These are phyloP conservation scores for Tripidium arundinaceum DNA, from an alignment of 202 grass and related monocot species.

Conservation along the genomic window DNA sequence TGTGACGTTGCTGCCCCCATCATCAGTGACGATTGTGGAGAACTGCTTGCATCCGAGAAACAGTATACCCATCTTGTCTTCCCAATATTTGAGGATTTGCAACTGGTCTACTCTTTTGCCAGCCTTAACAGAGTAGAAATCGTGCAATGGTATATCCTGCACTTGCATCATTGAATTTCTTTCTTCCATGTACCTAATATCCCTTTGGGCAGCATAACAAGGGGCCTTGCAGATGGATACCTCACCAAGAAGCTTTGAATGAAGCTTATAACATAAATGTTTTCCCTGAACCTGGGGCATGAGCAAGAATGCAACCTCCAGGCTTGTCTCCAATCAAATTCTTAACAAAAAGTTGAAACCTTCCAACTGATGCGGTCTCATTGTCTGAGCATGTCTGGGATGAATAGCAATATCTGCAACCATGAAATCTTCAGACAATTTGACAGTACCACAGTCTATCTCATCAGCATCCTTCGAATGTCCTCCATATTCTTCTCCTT, in stretches of 20 bases:
- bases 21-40: constrained; percentile 59
- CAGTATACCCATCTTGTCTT: constrained; percentile 79
- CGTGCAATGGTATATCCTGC: constrained; percentile 81
- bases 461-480: constrained; percentile 52
- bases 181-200: constrained; percentile 90
- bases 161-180: constrained; percentile 78
- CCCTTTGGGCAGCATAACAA: constrained; percentile 89
- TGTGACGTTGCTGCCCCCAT: constrained; percentile 45
- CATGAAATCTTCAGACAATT: constrained; percentile 61
- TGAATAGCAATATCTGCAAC: constrained; percentile 71
- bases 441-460: constrained; percentile 41
- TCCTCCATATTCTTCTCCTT: constrained; percentile 51
- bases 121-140: constrained; percentile 94
- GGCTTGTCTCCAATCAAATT: constrained; percentile 79
- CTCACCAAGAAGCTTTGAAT: constrained; percentile 95
- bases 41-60: constrained; percentile 98
- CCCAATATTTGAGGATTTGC: constrained; percentile 74
- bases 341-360: constrained; percentile 93
- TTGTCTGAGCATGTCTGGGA: constrained; percentile 79
- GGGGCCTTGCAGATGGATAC: constrained; percentile 75
- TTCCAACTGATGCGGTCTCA: constrained; percentile 86
- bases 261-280: constrained; percentile 99
- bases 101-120: constrained; percentile 86
- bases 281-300: constrained; percentile 96
- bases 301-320: constrained; percentile 94